These are phyloP conservation scores for Psilocybe tampanensis DNA, from an alignment of 768 basidiomycete species.

Conservation along the genomic window DNA sequence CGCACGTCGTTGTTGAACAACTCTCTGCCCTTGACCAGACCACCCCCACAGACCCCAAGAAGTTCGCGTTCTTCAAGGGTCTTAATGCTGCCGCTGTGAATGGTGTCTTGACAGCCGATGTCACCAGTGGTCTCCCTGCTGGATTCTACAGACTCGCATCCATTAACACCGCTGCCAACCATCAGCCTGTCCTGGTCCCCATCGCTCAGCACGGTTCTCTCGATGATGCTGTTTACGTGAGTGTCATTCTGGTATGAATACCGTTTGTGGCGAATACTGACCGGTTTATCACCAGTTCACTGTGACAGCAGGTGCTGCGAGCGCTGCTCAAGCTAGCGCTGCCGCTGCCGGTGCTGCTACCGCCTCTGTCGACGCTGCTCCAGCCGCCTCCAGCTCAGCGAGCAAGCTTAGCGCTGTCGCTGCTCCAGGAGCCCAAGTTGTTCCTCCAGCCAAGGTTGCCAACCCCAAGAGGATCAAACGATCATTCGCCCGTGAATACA, in stretches of 20 bases:
- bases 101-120: slow-evolving; percentile 53
- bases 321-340: slow-evolving; percentile 10
- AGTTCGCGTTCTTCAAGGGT: slow-evolving; percentile 62
- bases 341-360: slow-evolving; percentile 10
- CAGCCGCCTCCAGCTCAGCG: slow-evolving; percentile 5
- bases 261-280: background rate
- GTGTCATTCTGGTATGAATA: slow-evolving; percentile 21
- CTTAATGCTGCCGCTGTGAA: slow-evolving; percentile 45
- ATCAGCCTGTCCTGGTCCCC: slow-evolving; percentile 59
- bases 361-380: slow-evolving; percentile 4
- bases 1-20: slow-evolving; percentile 59
- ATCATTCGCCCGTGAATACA: slow-evolving; percentile 11
- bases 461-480: slow-evolving; percentile 14
- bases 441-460: slow-evolving; percentile 5
- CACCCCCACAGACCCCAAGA: slow-evolving; percentile 46
- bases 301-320: slow-evolving; percentile 13
- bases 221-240: slow-evolving; percentile 60
- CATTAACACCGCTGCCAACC: slow-evolving; percentile 61
- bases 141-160: slow-evolving; percentile 63
- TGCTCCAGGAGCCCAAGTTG: slow-evolving; percentile 5
- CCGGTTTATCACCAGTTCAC: slow-evolving; percentile 14
- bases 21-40: slow-evolving; percentile 49
- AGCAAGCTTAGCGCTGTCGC: slow-evolving; percentile 9
- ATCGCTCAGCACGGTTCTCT: slow-evolving; percentile 62
- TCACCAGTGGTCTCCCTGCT: slow-evolving; percentile 56